Evolutionary conservation across 106 monocot species (phyloP).

Genomic region (Dendrobium nobile): DNA sequence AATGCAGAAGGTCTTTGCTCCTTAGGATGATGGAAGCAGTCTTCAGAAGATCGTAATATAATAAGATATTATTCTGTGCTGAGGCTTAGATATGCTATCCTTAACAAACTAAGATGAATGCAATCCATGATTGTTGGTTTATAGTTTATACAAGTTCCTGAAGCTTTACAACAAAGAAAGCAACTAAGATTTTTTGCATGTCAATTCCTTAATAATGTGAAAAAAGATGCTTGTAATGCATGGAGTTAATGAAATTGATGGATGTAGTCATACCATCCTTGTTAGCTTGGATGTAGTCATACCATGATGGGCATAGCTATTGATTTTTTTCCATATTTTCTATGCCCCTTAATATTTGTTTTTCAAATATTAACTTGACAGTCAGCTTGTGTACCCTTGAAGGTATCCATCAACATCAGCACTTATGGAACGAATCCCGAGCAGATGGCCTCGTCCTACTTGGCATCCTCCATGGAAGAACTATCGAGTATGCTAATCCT

Average conservation of each 20-base stretch:
- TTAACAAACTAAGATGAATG: no score
- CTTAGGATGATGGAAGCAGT: no score
- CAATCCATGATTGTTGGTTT: not conserved
- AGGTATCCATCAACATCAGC: conserved; percentile 70
- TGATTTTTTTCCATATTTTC: conserved; percentile 1
- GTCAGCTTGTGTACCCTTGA: not conserved
- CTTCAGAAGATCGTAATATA: no score
- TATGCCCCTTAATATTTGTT: conserved; percentile 1
- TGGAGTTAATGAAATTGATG: not conserved
- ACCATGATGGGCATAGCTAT: not conserved
- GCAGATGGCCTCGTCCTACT: conserved; percentile 93
- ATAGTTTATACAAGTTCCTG: not conserved
- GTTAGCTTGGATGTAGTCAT: not conserved
- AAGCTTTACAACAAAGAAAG: not conserved
- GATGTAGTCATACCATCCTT: not conserved
- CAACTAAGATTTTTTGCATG: not conserved
- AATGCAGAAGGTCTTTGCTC: no score
- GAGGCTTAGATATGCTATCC: no score
- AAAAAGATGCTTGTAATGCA: not conserved
- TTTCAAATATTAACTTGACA: conserved; percentile 7
- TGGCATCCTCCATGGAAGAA: conserved; percentile 99
- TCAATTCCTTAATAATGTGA: not conserved
- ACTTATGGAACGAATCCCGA: conserved; percentile 83
- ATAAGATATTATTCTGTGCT: no score
- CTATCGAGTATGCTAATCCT: conserved; percentile 53